A percentile compares a stretch with the other conserved stretches of the same genome.
Conservation (phyloP, 108 stramenopile species). For the Parmales sp. region DNA sequence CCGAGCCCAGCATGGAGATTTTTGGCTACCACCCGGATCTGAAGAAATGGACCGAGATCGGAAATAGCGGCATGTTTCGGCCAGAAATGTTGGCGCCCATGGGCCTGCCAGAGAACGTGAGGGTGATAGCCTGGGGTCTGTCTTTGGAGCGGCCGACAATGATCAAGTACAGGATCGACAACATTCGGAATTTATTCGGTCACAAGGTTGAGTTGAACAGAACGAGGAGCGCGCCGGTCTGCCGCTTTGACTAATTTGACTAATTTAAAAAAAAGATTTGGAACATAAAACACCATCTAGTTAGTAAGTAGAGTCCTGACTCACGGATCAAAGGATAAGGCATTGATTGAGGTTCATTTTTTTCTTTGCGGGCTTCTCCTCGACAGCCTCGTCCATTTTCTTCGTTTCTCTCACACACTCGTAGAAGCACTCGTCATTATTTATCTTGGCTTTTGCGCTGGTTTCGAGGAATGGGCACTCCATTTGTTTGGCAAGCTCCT, state of each 20-base stretch:
- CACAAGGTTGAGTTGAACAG: conserved; percentile 96
- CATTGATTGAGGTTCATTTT: neutral
- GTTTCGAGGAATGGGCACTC: conserved; percentile 17
- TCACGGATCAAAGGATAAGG: neutral
- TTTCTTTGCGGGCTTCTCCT: neutral
- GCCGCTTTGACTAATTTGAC: conserved; percentile 61
- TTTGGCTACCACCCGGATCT: conserved; percentile 99
- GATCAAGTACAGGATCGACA: conserved; percentile 99
- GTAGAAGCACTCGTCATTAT: conserved; percentile 17
- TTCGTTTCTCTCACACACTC: conserved; percentile 6
- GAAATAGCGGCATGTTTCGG: conserved; percentile 98
- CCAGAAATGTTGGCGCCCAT: conserved; percentile 99
- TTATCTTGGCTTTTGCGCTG: conserved; percentile 11
- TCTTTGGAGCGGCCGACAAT: conserved; percentile 98
- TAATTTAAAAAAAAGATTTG: no score
- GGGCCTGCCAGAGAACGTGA: conserved; percentile 98
- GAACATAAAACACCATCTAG: no score
- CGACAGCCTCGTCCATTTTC: conserved; percentile 8
- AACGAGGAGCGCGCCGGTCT: conserved; percentile 84
- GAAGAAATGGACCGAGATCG: conserved; percentile 99
- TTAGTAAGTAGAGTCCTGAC: no score
- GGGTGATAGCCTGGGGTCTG: conserved; percentile 98
- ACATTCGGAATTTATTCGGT: conserved; percentile 98
- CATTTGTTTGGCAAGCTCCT: conserved; percentile 8
- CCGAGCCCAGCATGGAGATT: conserved; percentile 99